Evolutionary conservation across 768 basidiomycete species (phyloP), one percentile per base, ranked within the genome.

Genomic region (Pleurotus sapidus): DNA sequence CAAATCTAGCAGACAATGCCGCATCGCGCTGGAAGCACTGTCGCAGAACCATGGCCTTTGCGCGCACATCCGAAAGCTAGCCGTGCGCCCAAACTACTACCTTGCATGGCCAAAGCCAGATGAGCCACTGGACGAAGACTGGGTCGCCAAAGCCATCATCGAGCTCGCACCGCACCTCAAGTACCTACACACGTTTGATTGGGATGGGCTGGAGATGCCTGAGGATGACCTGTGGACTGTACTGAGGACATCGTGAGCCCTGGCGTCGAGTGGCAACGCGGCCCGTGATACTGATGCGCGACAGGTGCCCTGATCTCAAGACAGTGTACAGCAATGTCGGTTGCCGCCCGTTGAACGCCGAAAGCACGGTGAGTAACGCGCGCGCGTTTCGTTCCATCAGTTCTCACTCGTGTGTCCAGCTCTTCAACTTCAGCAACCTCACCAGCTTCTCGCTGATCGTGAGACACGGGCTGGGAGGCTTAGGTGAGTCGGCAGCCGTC

Each of bases 131-230:
- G 68, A 71, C 49, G 81, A 81, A 59, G 64, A 49, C 0, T 74
- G 76, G 76, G 76, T 82, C 0, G 74, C 70, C 14, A 49, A 61
- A 3, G 70, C 62, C 63, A 72, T 81, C 7, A 63, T 63, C 17
- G 37, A 56, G 1, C 66, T 80, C 8, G 74, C 77, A 4, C 61
- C 57, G 17, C 59, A 63, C 45, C 63, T 80, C 49, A 66, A 48
- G n/a, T 49, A 59, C 43, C 60, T 82, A 61, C 68, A 74, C 24
- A 76, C 76, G 0, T 80, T 82, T 61, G 78, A 81, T 58, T 82
- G 81, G 81, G 79, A 80, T 63, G 81, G 79, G 18, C 65, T 75
- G 15, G 81, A 82, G 65, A 63, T 79, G 57, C 79, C 81, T 3
- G 42, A 53, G 24, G 75, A 80, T 63, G 50, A 50, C 9, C 64